These are phyloP conservation scores for Bertia moriformis DNA, from an alignment of 2,329 filamentous ascomycete genomes.

Conservation along the genomic window DNA sequence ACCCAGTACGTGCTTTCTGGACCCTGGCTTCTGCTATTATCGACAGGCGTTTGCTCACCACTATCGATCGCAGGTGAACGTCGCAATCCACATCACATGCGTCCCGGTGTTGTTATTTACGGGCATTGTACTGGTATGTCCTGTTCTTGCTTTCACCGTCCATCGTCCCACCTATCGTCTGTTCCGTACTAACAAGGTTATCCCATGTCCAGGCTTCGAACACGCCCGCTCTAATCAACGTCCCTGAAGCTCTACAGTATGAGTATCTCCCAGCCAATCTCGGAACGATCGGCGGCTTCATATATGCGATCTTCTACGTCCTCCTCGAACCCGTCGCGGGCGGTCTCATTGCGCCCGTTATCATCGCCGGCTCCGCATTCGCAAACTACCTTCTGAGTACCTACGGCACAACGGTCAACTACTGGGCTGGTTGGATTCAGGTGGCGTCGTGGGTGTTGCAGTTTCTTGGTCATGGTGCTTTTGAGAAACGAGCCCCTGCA, in stretches of 20 bases:
- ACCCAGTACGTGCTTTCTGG: slow-evolving; percentile 32
- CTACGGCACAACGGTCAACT: slow-evolving; percentile 42
- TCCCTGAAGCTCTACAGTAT: slow-evolving; percentile 36
- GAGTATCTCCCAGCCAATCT: slow-evolving; percentile 43
- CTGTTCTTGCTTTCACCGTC: too few species aligned
- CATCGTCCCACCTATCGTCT: too few species aligned
- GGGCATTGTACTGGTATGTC: slow-evolving; percentile 41
- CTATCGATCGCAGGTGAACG: slow-evolving; percentile 33
- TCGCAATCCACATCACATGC: slow-evolving; percentile 48
- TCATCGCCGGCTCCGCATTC: slow-evolving; percentile 39
- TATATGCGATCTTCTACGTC: slow-evolving; percentile 44
- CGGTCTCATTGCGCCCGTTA: slow-evolving; percentile 35
- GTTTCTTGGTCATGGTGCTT: slow-evolving; percentile 48
- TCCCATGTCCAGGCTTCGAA: slow-evolving; percentile 38
- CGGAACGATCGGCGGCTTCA: slow-evolving; percentile 36
- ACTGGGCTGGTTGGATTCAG: slow-evolving; percentile 40
- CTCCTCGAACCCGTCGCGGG: slow-evolving; percentile 53
- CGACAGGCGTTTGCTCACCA: slow-evolving; percentile 7
- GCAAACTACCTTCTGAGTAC: slow-evolving; percentile 40
- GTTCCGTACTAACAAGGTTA: background rate
- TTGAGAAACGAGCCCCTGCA: slow-evolving; percentile 47
- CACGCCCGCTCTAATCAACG: slow-evolving; percentile 29
- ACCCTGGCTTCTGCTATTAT: background rate
- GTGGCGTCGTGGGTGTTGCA: slow-evolving; percentile 44
- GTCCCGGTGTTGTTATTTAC: slow-evolving; percentile 48